Evolutionary conservation across 306 rosid species (phyloP), one percentile per base, ranked within the genome.

Genomic region (Pyrus betulifolia): DNA sequence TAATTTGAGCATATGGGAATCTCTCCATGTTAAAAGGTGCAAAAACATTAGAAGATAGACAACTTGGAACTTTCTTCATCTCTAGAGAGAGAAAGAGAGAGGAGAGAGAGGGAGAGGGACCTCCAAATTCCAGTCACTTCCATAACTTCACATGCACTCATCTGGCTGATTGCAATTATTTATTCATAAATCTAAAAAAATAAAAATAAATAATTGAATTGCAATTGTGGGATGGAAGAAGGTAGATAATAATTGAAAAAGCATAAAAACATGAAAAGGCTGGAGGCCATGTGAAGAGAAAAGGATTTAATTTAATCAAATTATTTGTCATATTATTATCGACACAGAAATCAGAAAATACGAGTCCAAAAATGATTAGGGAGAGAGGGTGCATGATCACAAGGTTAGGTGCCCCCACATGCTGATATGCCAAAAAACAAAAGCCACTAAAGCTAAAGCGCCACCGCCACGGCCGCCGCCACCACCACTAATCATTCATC

Each of bases 201-300:
- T 3, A 13, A 38, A 63, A 63, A 63, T 28, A 12, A 54, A 49
- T 71, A 81, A 78, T 75, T 74, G 54, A 15, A 46, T 14, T 46
- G 77, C 72, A 49, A 54, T 67, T 79, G 51, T 31, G 61, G 85
- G 78, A 83, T 78, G 82, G 67, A 76, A 76, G 70, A 59, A 80
- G 57, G 30, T 30, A 70, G 38, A n/a, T 67, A 75, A 89, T 89
- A 82, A 86, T 91, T 85, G 79, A 72, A 63, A 64, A 65, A 27
- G 79, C 80, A 85, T 74, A 69, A 74, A 30, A 69, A 81, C 82
- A 77, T 77, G 79, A 45, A 80, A 62, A 83, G 84, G 90, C 86
- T 84, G 95, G 95, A 89, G 69, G 87, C 80, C 97, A 89, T 82
- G 95, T 91, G 97, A 85, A 82, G 75, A 72, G 14, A 8, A 22